phyloP scores from a whole-genome alignment of 2,329 filamentous ascomycete genomes.

The Cercospora zeae-maydis region DNA sequence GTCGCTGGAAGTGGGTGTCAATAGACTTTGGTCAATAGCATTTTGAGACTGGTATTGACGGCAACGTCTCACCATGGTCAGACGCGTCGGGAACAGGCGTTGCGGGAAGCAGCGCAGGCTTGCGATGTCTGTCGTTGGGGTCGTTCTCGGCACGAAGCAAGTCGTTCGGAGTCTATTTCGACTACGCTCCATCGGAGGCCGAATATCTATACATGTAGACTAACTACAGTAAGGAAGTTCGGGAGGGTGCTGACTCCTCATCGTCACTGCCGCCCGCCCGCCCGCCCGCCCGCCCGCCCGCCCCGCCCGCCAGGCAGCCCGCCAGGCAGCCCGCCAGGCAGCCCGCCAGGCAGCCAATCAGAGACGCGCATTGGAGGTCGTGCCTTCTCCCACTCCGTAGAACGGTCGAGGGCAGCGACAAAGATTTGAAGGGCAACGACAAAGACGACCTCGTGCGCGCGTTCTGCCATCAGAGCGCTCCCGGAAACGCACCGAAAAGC shows the following conservation, averaged over 20 bases:
- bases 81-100: not conserved
- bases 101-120: not conserved
- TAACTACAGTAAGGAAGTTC: too few species aligned
- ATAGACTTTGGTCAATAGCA: constrained; percentile 29
- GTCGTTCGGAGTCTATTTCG: too few species aligned
- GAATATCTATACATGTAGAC: too few species aligned
- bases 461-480: constrained; percentile 10
- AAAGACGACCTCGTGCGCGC: constrained; percentile 10
- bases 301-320: too few species aligned
- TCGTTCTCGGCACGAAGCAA: too few species aligned
- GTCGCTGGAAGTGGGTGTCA: constrained; percentile 30
- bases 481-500: constrained; percentile 13
- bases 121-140: not conserved
- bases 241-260: too few species aligned
- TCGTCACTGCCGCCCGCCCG: too few species aligned
- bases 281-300: too few species aligned
- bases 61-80: not conserved
- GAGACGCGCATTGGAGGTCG: not conserved
- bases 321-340: too few species aligned
- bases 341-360: constrained; percentile 11
- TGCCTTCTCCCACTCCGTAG: not conserved
- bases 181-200: too few species aligned
- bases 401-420: constrained; percentile 5
- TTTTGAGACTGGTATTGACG: constrained; percentile 19
- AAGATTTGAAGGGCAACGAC: not conserved